phyloP scores from a whole-genome alignment of 2,329 filamentous ascomycete species.

The Dactylellina haptotyla region DNA sequence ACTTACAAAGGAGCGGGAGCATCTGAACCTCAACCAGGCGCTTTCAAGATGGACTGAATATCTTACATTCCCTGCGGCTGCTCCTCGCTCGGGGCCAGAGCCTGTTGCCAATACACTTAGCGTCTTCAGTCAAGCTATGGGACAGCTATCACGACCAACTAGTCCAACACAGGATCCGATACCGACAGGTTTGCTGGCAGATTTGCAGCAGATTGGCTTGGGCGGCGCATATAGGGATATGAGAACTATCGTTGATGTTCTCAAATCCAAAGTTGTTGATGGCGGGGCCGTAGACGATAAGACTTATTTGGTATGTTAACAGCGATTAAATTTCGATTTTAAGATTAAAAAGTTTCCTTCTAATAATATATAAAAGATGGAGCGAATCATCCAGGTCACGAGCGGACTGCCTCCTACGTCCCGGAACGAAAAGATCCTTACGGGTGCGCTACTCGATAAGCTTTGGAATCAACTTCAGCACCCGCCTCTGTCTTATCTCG shows the following conservation, averaged over 20 bases:
- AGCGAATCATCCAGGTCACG: slow-evolving; percentile 67
- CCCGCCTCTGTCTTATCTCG: slow-evolving; percentile 51
- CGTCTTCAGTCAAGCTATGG: slow-evolving; percentile 37
- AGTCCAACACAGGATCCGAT: slow-evolving; percentile 51
- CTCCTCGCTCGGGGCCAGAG: slow-evolving; percentile 16
- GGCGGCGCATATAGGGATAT: slow-evolving; percentile 45
- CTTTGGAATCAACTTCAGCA: slow-evolving; percentile 54
- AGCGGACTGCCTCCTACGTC: slow-evolving; percentile 72
- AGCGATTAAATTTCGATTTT: background rate
- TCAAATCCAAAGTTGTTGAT: slow-evolving; percentile 40
- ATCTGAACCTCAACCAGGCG: slow-evolving; percentile 47
- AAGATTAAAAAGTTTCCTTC: background rate
- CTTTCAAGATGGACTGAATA: slow-evolving; percentile 44
- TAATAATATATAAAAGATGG: slow-evolving; percentile 55
- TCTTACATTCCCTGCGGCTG: slow-evolving; percentile 41
- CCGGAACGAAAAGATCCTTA: slow-evolving; percentile 59
- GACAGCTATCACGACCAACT: slow-evolving; percentile 35
- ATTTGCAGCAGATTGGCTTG: slow-evolving; percentile 49
- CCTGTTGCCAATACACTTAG: slow-evolving; percentile 17
- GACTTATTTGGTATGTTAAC: slow-evolving; percentile 44
- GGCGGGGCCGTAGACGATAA: slow-evolving; percentile 42
- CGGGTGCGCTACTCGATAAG: slow-evolving; percentile 46
- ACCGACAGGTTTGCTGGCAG: slow-evolving; percentile 41
- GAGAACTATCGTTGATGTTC: slow-evolving; percentile 47
- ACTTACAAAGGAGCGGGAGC: slow-evolving; percentile 37